A percentile compares a stretch with the other conserved stretches of the same genome.
Evolutionary conservation across 148 eudicot genomes (phyloP).

Genomic region (Dianthus caryophyllus): DNA sequence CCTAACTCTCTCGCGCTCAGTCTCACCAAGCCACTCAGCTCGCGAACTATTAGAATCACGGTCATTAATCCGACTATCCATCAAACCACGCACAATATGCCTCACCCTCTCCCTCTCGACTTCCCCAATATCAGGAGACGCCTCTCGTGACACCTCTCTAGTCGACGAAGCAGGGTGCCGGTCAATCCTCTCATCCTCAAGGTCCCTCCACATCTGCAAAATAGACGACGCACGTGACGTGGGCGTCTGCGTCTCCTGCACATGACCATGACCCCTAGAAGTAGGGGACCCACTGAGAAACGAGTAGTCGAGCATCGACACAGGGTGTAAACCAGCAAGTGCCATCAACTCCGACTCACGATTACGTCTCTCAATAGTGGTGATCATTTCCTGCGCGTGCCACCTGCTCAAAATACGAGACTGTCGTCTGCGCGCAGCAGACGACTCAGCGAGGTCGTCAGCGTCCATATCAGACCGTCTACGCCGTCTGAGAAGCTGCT

Average conservation of each 20-base stretch:
- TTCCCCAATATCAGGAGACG: constrained; percentile 92
- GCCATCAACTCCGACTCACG: constrained; percentile 96
- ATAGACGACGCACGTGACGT: constrained; percentile 58
- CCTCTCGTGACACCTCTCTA: too few species aligned
- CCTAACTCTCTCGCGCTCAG: constrained; percentile 95
- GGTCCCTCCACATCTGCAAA: constrained; percentile 96
- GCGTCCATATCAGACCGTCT: constrained; percentile 88
- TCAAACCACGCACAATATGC: constrained; percentile 91
- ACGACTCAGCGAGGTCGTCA: constrained; percentile 91
- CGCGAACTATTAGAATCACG: constrained; percentile 53
- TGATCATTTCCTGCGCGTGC: constrained; percentile 94
- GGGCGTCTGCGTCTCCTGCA: too few species aligned
- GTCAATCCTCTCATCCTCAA: constrained; percentile 95
- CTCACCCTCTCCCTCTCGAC: constrained; percentile 98
- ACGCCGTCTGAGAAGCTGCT: constrained; percentile 79
- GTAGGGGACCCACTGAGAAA: constrained; percentile 69
- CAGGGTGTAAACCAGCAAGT: constrained; percentile 87
- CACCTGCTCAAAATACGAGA: constrained; percentile 77
- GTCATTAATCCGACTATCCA: constrained; percentile 72
- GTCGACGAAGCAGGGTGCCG: too few species aligned
- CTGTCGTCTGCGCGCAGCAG: constrained; percentile 89
- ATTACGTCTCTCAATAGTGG: constrained; percentile 89
- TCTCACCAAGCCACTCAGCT: constrained; percentile 94
- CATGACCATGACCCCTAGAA: background rate
- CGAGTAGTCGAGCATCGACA: constrained; percentile 94